phyloP scores from a whole-genome alignment of 164 flowering plant genomes.

The Tinospora cordifolia region DNA sequence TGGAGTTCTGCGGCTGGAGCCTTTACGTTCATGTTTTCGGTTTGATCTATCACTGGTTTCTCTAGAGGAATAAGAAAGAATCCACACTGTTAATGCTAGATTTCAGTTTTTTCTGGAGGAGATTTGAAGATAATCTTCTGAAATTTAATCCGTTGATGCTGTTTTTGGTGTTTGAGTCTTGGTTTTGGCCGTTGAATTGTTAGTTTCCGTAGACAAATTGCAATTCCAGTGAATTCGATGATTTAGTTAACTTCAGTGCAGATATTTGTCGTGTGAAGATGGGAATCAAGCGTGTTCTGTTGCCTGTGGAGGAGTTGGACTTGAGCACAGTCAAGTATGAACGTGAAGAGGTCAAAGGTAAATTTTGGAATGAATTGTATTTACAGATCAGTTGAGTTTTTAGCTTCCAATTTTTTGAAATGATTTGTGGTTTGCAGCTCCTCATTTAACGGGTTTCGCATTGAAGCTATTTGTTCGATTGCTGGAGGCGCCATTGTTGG shows the following conservation, averaged over 20 bases:
- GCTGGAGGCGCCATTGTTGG: slow-evolving; percentile 47
- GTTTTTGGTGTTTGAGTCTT: neutral
- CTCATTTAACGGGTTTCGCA: slow-evolving; percentile 39
- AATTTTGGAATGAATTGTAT: neutral
- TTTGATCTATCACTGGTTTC: too few species aligned
- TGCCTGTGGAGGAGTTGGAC: slow-evolving; percentile 14
- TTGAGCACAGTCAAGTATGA: slow-evolving; percentile 13
- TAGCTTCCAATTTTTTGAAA: neutral
- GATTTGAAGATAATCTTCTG: neutral
- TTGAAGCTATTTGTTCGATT: slow-evolving; percentile 51
- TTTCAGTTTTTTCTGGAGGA: too few species aligned
- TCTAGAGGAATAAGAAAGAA: too few species aligned
- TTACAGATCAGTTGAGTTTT: neutral
- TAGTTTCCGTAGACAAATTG: neutral
- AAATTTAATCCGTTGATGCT: neutral
- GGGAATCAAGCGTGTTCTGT: slow-evolving; percentile 12
- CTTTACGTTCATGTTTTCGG: too few species aligned
- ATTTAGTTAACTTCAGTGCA: neutral
- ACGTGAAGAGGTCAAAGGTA: slow-evolving; percentile 9
- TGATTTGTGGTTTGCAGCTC: slow-evolving; percentile 13
- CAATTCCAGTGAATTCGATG: neutral
- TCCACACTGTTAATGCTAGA: too few species aligned
- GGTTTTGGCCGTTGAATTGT: neutral
- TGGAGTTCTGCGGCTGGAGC: too few species aligned
- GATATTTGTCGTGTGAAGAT: neutral